Evolutionary conservation across 768 basidiomycete species (phyloP), one percentile per base, ranked within the genome.

Genomic region (Boletus reticulatus): DNA sequence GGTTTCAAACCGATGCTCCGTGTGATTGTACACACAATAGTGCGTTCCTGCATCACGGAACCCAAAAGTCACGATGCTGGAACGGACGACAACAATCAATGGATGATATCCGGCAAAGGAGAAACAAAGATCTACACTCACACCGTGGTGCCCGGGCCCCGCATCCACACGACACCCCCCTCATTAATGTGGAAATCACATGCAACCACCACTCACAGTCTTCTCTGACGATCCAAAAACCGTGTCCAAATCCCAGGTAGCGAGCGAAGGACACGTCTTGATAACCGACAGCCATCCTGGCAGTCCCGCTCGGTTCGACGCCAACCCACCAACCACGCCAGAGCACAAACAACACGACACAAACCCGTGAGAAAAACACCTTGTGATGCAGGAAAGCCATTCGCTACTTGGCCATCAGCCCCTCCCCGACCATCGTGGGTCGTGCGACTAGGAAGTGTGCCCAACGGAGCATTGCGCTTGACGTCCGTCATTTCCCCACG

Each of bases 401-500:
- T 36, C 34, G 34, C 34, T 19, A 13, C 38, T 50, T 50, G 50
- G 19, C 39, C 51, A 52, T 52, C 50, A 52, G 1, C 34, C 32
- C 34, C 20, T 16, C 48, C 37, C 49, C 43, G 48, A 50, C 37
- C 43, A 50, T 46, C 49, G 55, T 56, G 37, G 43, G 55, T 50
- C 29, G 48, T 44, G 48, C 12, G 31, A 29, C 51, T 49, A 50
- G 43, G 48, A 43, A 36, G n/a, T 19, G 53, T 53, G 24, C n/a
- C 41, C 53, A 43, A 45, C 32, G 39, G 47, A 38, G 36, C 38
- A 53, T 31, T 3, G 48, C 8, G 42, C 32, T 50, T 52, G 43
- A 44, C 43, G 34, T 14, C 50, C 46, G 27, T 27, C 24, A 19
- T 55, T 53, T 62, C 62, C 58, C 55, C 65, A 62, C 57, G 65